Base-by-base conservation (phyloP, 352 stramenopile genomes). In the Phytophthora ohioensis region DNA sequence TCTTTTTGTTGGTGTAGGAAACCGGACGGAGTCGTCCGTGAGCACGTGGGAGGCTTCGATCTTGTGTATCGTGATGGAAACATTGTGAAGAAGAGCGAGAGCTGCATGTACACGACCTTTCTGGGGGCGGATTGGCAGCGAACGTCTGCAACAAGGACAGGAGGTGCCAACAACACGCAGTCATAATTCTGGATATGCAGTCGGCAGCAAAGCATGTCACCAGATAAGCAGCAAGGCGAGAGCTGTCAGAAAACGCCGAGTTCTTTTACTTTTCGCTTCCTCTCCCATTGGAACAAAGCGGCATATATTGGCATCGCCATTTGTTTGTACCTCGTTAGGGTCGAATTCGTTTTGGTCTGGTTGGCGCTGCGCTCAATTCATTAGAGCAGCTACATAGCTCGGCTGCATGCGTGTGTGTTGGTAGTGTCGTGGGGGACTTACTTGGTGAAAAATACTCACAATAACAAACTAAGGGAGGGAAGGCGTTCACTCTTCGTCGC, bases 11-110 rank as follows among this genome's bases (percentile, higher is more conserved):
- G 72, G 58, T 51, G 80, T 78, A 66, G 63, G 58, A 54, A 74
- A 45, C 32, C 55, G 15, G 39, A 76, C 57, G 35, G 84, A 80
- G 64, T 64, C 12, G 67, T 72, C 34, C 56, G 57, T 39, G 85
- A 94, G 13, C 84, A 82, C 32, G 73, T 92, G 13, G 85, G 87
- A 9, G 85, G 85, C 34, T 95, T 95, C 61, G 85, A 93, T 62
- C 71, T 94, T n/a, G 85, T 96, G 9, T 93, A 88, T 62, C 82
- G 81, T 17, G 85, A 96, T 45, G 87, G 84, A 4, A 75, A 79
- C 42, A 67, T 90, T 39, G 45, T 63, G 11, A 83, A 84, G 53
- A 90, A 89, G 68, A 84, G 64, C 34, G 87, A 94, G 56, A 81
- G 75, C 55, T 87, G 84, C 60, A 74, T 85, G 65, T 93, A 96